Percentiles rank a stretch among this genome's conserved stretches.
Conservation (phyloP, 768 basidiomycete genomes). For the Trametopsis cervina region DNA sequence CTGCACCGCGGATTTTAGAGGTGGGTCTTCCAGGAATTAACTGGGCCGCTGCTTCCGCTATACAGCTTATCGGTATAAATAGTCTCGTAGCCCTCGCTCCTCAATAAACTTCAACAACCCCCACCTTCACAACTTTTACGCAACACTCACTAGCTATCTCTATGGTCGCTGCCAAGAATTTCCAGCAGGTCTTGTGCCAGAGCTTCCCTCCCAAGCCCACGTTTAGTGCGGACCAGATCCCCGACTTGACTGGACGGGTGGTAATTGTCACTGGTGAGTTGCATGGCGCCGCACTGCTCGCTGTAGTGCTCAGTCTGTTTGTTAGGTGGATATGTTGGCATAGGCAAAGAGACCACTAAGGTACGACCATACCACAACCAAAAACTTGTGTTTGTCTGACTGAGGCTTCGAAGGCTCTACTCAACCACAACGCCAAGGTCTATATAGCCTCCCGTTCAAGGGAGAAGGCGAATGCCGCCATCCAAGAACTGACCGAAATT, state of each 20-base stretch:
- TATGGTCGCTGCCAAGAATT: neutral
- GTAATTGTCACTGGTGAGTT: conserved; percentile 28
- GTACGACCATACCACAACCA: conserved; percentile 21
- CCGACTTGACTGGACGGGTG: conserved; percentile 32
- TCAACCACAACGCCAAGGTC: conserved; percentile 21
- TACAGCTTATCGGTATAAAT: too few relatives aligned
- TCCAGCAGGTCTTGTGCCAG: neutral
- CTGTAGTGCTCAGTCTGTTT: neutral
- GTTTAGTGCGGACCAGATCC: conserved; percentile 29
- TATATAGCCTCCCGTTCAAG: conserved; percentile 20
- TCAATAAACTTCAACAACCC: too few relatives aligned
- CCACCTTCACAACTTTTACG: too few relatives aligned
- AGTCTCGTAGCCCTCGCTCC: too few relatives aligned
- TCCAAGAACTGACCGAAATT: conserved; percentile 14
- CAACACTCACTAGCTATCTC: too few relatives aligned
- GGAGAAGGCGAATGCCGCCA: conserved; percentile 17
- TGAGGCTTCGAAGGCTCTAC: conserved; percentile 10
- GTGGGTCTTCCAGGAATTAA: too few relatives aligned
- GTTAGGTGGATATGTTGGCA: conserved; percentile 30
- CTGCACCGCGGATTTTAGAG: too few relatives aligned
- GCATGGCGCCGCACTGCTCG: neutral
- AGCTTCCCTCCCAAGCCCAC: conserved; percentile 8
- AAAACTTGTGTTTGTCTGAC: neutral
- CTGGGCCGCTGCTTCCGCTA: too few relatives aligned
- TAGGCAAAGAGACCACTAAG: conserved; percentile 57